Percentiles rank a stretch among this genome's conserved stretches.
Evolutionary conservation across 1,139 yeast species (phyloP).

Genomic region (Sugiyamaella neomexicana): DNA sequence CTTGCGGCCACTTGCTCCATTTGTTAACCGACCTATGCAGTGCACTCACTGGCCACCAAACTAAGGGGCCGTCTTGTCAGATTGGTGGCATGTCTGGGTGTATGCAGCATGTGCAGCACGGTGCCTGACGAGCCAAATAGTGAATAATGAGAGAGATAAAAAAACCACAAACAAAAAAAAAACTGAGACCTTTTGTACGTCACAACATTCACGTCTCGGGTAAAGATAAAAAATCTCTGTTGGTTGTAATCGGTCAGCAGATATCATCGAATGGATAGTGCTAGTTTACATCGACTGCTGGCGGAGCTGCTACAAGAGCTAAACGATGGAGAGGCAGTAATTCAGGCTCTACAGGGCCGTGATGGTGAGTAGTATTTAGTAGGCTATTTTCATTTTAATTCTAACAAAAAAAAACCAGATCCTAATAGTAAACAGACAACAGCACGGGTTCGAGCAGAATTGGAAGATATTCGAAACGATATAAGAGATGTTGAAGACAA

Average conservation of each 20-base stretch:
- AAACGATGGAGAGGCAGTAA: constrained; percentile 27
- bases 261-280: constrained; percentile 17
- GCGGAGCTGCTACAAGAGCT: constrained; percentile 27
- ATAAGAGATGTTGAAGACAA: constrained; percentile 27
- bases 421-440: constrained; percentile 26
- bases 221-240: neutral
- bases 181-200: neutral
- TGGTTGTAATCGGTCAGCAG: too few relatives aligned
- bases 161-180: neutral
- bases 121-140: neutral
- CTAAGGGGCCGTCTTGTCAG: too few relatives aligned
- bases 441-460: constrained; percentile 24
- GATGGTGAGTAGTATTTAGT: constrained; percentile 21
- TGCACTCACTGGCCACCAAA: too few relatives aligned
- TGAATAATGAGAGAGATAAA: neutral
- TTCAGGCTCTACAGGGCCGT: constrained; percentile 25
- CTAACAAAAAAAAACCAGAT: constrained; percentile 17
- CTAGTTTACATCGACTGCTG: constrained; percentile 18
- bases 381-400: too few relatives aligned
- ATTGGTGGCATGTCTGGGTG: too few relatives aligned
- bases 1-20: too few relatives aligned
- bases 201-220: too few relatives aligned
- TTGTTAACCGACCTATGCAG: too few relatives aligned
- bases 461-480: constrained; percentile 26
- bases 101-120: neutral